Conservation (phyloP, 2,329 filamentous ascomycete genomes). For the Ophiostoma sp. region DNA sequence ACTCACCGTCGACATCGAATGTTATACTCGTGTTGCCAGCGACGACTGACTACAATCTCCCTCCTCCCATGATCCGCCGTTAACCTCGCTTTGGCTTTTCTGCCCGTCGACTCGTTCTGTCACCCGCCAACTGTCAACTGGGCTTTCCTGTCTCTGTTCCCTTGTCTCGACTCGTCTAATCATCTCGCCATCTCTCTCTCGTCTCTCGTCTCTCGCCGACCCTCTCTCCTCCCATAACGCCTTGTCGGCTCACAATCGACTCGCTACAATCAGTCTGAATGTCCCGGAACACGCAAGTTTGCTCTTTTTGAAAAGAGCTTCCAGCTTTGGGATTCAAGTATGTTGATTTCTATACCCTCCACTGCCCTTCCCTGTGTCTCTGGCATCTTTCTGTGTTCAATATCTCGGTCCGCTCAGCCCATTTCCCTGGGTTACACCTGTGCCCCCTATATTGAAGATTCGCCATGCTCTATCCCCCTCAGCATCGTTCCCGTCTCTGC, state of each 20-base stretch:
- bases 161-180: neutral
- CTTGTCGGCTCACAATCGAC: conserved; percentile 6
- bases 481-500: neutral
- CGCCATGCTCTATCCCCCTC: neutral
- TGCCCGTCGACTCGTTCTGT: neutral
- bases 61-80: neutral
- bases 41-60: conserved; percentile 5
- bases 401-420: neutral
- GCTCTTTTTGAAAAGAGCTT: conserved; percentile 24
- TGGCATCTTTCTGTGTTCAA: neutral
- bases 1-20: neutral
- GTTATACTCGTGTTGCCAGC: conserved; percentile 14
- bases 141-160: neutral
- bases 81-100: neutral
- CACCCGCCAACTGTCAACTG: no score
- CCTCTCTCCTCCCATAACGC: neutral
- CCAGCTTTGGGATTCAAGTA: conserved; percentile 21
- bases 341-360: conserved; percentile 1
- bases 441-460: neutral
- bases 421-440: conserved; percentile 1
- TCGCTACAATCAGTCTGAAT: conserved; percentile 20
- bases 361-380: neutral
- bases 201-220: neutral
- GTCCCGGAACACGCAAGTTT: conserved; percentile 19
- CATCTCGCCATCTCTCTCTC: neutral